Percentiles rank a stretch among this genome's conserved stretches.
Conservation (phyloP, 169 alveolate genomes). For the Gregarina niphandrodes region DNA sequence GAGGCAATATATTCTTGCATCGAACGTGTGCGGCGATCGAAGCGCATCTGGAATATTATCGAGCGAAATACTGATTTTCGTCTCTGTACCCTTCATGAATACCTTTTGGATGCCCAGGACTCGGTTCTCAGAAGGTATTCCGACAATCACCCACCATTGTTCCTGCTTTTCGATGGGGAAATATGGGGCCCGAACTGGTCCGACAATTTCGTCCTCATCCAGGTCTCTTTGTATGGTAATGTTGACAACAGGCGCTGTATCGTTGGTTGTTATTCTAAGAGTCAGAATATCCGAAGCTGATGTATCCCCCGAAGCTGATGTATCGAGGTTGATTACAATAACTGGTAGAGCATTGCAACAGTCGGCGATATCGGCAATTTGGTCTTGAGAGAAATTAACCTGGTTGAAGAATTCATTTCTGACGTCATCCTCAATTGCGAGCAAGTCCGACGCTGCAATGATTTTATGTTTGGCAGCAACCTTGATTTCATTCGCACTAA, state of each 20-base stretch:
- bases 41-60: too few relatives aligned
- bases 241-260: slow-evolving; percentile 4
- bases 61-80: too few relatives aligned
- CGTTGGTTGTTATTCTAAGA: slow-evolving; percentile 13
- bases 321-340: slow-evolving; percentile 34
- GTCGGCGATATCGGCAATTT: slow-evolving; percentile 48
- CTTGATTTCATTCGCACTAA: slow-evolving; percentile 20
- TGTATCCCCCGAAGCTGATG: slow-evolving; percentile 8
- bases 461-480: neutral
- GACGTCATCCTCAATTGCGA: slow-evolving; percentile 68
- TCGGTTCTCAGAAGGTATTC: too few relatives aligned
- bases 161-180: slow-evolving; percentile 88
- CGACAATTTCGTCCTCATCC: slow-evolving; percentile 46
- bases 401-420: slow-evolving; percentile 48
- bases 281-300: slow-evolving; percentile 13
- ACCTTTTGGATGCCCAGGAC: too few relatives aligned
- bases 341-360: slow-evolving; percentile 63
- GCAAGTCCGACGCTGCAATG: slow-evolving; percentile 36
- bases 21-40: too few relatives aligned
- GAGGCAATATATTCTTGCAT: too few relatives aligned
- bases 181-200: slow-evolving; percentile 62
- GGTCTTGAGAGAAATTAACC: slow-evolving; percentile 38
- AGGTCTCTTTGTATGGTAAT: slow-evolving; percentile 8
- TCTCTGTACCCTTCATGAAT: too few relatives aligned
- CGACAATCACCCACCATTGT: slow-evolving; percentile 95